These are phyloP conservation scores for Eimeria acervulina DNA, from an alignment of 169 alveolate genomes.

Conservation along the genomic window DNA sequence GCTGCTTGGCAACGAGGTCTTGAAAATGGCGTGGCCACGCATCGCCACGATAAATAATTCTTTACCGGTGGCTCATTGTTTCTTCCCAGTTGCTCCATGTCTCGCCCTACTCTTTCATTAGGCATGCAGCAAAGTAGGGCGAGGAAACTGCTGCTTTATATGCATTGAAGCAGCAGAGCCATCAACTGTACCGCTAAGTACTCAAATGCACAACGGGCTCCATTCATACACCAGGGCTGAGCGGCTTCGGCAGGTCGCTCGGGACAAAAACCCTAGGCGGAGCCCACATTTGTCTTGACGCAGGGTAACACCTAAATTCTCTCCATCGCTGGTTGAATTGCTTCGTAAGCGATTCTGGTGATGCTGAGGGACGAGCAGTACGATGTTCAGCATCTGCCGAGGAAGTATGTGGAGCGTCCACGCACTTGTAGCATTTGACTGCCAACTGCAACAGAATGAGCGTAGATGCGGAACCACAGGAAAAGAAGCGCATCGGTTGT, in stretches of 20 bases:
- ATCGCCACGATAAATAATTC: not conserved
- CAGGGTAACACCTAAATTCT: constrained; percentile 60
- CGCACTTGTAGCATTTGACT: constrained; percentile 56
- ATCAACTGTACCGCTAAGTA: not conserved
- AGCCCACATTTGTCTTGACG: constrained; percentile 75
- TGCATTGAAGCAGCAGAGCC: not conserved
- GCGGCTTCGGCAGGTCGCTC: constrained; percentile 61
- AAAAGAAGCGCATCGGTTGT: too few relatives aligned
- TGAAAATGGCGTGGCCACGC: not conserved
- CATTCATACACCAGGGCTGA: constrained; percentile 21
- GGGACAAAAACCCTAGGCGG: constrained; percentile 69
- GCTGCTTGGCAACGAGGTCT: not conserved
- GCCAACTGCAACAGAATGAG: constrained; percentile 56
- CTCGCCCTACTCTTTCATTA: not conserved
- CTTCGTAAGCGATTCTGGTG: constrained; percentile 12
- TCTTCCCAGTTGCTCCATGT: not conserved
- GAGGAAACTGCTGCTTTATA: not conserved
- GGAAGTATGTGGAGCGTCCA: constrained; percentile 25
- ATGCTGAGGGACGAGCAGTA: not conserved
- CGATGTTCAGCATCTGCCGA: not conserved
- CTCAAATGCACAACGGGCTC: not conserved
- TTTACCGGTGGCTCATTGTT: not conserved
- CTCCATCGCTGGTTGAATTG: constrained; percentile 54
- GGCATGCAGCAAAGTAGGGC: not conserved
- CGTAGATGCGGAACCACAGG: not conserved